These are phyloP conservation scores for Naganishia kalamii DNA, from an alignment of 768 basidiomycete genomes.

Conservation along the genomic window DNA sequence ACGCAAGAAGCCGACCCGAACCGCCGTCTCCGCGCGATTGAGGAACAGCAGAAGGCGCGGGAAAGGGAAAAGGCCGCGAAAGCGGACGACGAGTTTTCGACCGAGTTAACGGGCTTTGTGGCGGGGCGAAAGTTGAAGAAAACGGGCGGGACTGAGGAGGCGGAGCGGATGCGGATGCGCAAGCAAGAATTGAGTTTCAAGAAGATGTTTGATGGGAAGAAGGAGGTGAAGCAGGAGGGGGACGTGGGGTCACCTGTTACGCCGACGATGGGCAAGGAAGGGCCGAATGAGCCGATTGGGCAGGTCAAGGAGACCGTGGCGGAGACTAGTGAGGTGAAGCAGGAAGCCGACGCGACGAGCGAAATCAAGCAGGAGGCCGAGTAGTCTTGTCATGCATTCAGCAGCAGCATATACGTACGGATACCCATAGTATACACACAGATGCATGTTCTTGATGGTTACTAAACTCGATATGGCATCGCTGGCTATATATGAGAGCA, in stretches of 20 bases:
- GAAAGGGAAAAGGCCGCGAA: constrained; percentile 62
- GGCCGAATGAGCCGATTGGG: no score
- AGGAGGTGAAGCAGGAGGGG: not conserved
- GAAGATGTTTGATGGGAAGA: constrained; percentile 62
- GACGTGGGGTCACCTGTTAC: not conserved
- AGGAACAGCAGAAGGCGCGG: constrained; percentile 71
- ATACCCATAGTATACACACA: no score
- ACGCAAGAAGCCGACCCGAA: constrained; percentile 75
- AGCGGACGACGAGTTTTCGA: constrained; percentile 69
- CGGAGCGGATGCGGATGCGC: constrained; percentile 76
- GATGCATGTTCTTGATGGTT: no score
- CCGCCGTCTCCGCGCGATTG: constrained; percentile 83
- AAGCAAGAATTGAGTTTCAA: constrained; percentile 77
- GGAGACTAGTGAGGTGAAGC: no score
- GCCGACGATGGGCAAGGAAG: not conserved
- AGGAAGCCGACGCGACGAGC: no score
- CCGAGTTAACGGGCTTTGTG: constrained; percentile 81
- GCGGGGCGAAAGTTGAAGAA: constrained; percentile 78
- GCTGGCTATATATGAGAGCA: no score
- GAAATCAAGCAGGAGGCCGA: no score
- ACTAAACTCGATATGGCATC: no score
- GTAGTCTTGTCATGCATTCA: no score
- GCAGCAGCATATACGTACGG: no score
- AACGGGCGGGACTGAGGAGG: constrained; percentile 92
- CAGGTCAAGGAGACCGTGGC: no score